These are phyloP conservation scores for Alopecurus myosuroides DNA, from an alignment of 176 grass and related monocot species.

Conservation along the genomic window DNA sequence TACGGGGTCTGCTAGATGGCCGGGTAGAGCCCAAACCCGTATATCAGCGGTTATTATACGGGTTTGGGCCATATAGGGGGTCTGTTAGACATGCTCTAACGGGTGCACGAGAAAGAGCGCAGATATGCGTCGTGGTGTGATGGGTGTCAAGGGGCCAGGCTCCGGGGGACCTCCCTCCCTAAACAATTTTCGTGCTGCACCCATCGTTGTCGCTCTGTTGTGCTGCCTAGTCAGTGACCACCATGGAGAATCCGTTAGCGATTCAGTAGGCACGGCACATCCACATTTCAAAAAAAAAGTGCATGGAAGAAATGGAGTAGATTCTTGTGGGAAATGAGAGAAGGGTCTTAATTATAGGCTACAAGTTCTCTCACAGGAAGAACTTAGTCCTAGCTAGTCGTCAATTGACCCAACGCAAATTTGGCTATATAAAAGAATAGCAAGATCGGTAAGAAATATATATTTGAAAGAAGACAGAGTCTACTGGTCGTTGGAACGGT, in stretches of 20 bases:
- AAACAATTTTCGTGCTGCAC: neutral
- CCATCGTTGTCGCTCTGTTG: neutral
- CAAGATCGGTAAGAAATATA: too few relatives aligned
- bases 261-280: conserved; percentile 17
- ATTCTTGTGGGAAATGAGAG: neutral
- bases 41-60: too few relatives aligned
- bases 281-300: neutral
- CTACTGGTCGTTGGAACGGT: too few relatives aligned
- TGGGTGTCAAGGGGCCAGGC: conserved; percentile 13
- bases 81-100: too few relatives aligned
- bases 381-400: neutral
- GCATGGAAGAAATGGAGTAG: neutral
- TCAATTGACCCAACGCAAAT: too few relatives aligned
- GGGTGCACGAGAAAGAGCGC: neutral
- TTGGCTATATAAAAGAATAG: too few relatives aligned
- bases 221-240: conserved; percentile 19
- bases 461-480: too few relatives aligned
- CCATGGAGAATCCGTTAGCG: conserved; percentile 25
- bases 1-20: too few relatives aligned
- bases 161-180: conserved; percentile 3
- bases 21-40: too few relatives aligned
- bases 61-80: too few relatives aligned
- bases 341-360: too few relatives aligned
- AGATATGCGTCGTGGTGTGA: neutral
- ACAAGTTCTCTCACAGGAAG: too few relatives aligned